phyloP scores from a whole-genome alignment of 108 stramenopile species.

The Discostella stelligeroides region DNA sequence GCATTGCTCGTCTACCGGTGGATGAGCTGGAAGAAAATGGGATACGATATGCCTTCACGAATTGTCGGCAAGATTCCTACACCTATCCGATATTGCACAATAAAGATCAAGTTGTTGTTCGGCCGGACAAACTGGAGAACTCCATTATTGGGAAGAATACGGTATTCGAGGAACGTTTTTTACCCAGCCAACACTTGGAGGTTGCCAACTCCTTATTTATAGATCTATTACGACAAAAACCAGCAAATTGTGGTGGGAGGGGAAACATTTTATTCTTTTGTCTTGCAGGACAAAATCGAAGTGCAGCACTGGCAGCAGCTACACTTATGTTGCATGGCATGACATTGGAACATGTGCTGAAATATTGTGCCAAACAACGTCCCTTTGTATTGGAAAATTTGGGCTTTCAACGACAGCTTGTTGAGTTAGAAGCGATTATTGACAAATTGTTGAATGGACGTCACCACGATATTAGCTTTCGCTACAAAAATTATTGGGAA shows the following conservation, averaged over 20 bases:
- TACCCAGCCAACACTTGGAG: slow-evolving; percentile 60
- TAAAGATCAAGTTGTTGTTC: slow-evolving; percentile 28
- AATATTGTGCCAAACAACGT: slow-evolving; percentile 48
- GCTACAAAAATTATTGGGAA: slow-evolving; percentile 33
- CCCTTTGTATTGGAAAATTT: slow-evolving; percentile 77
- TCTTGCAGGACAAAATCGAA: slow-evolving; percentile 78
- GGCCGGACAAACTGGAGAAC: slow-evolving; percentile 1
- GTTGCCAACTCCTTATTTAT: slow-evolving; percentile 62
- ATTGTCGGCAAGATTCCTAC: slow-evolving; percentile 67
- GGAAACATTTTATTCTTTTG: slow-evolving; percentile 76
- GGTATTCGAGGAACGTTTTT: slow-evolving; percentile 13
- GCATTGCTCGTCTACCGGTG: slow-evolving; percentile 67
- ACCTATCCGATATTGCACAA: slow-evolving; percentile 73
- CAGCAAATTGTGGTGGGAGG: not conserved
- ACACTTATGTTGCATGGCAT: slow-evolving; percentile 66
- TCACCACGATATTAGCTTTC: not conserved
- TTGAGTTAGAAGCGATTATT: slow-evolving; percentile 66
- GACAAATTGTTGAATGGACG: slow-evolving; percentile 25
- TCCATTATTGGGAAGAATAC: slow-evolving; percentile 3
- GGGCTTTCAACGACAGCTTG: slow-evolving; percentile 73
- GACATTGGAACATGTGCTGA: slow-evolving; percentile 49
- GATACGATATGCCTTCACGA: slow-evolving; percentile 73
- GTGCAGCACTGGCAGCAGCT: slow-evolving; percentile 52
- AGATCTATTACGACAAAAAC: slow-evolving; percentile 37
- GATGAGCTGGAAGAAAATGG: slow-evolving; percentile 65